Percentiles rank a stretch among this genome's conserved stretches.
These are phyloP conservation scores for Plantago major DNA, from an alignment of 257 asterid genomes.

Conservation along the genomic window DNA sequence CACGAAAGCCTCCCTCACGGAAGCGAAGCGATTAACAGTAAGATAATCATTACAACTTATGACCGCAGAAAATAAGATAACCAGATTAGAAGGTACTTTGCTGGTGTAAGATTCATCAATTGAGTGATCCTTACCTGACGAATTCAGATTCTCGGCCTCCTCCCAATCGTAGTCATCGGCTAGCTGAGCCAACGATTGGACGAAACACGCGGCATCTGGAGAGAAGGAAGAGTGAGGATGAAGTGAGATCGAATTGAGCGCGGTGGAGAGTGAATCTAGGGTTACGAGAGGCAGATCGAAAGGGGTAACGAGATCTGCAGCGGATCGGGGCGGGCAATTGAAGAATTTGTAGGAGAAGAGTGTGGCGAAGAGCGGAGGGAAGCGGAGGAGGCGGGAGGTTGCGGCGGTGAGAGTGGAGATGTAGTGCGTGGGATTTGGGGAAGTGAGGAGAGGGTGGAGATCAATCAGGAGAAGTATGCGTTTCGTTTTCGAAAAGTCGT, in stretches of 20 bases:
- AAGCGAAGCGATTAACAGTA: slow-evolving; percentile 29
- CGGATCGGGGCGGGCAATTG: slow-evolving; percentile 58
- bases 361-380: slow-evolving; percentile 52
- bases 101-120: slow-evolving; percentile 16
- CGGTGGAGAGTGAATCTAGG: slow-evolving; percentile 40
- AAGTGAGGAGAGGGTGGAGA: slow-evolving; percentile 61
- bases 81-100: slow-evolving; percentile 48
- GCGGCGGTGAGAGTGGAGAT: slow-evolving; percentile 43
- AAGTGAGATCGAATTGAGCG: slow-evolving; percentile 31
- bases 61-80: slow-evolving; percentile 61
- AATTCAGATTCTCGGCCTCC: slow-evolving; percentile 21
- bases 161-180: slow-evolving; percentile 77
- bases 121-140: slow-evolving; percentile 29
- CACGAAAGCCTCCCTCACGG: slow-evolving; percentile 31
- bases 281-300: slow-evolving; percentile 38
- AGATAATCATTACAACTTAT: slow-evolving; percentile 33
- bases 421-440: slow-evolving; percentile 48
- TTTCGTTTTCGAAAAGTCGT: slow-evolving; percentile 50
- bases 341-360: slow-evolving; percentile 70
- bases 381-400: slow-evolving; percentile 55
- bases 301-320: slow-evolving; percentile 29
- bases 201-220: slow-evolving; percentile 36
- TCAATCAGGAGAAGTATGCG: slow-evolving; percentile 74
- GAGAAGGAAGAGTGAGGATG: slow-evolving; percentile 16
- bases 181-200: slow-evolving; percentile 56